These are phyloP conservation scores for Cercis canadensis DNA, from an alignment of 306 rosid species.

Conservation along the genomic window DNA sequence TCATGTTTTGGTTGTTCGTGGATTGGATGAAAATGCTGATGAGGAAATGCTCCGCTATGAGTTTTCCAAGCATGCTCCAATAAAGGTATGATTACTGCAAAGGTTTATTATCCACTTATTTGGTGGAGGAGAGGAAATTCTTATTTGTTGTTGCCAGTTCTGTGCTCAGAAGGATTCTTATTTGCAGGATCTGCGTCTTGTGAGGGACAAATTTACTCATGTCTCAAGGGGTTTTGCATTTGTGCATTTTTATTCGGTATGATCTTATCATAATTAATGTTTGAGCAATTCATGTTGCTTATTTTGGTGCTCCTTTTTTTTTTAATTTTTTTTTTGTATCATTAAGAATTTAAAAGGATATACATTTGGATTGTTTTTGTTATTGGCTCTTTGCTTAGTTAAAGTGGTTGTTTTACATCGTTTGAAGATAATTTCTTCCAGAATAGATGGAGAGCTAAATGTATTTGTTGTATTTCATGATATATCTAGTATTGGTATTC, in stretches of 20 bases:
- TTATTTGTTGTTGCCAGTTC: slow-evolving; percentile 22
- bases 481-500: not conserved
- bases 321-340: not conserved
- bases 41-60: slow-evolving; percentile 99
- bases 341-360: not conserved
- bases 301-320: slow-evolving; percentile 7
- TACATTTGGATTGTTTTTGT: not conserved
- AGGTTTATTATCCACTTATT: not conserved
- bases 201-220: slow-evolving; percentile 96
- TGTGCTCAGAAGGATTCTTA: slow-evolving; percentile 34
- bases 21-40: slow-evolving; percentile 98
- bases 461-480: not conserved
- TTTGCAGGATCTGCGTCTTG: slow-evolving; percentile 96
- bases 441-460: not conserved
- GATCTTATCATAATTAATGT: slow-evolving; percentile 36
- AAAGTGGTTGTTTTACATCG: slow-evolving; percentile 1
- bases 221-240: slow-evolving; percentile 98
- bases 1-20: slow-evolving; percentile 98
- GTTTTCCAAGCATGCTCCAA: slow-evolving; percentile 96
- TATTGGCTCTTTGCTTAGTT: not conserved
- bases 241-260: slow-evolving; percentile 94
- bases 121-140: too few relatives aligned
- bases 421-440: slow-evolving; percentile 14
- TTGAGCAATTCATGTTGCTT: slow-evolving; percentile 26
- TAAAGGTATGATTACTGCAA: slow-evolving; percentile 65